Percentiles rank a stretch among this genome's conserved stretches.
Conservation (phyloP, 495 filamentous ascomycete species). For the Tuber umbilicatum region DNA sequence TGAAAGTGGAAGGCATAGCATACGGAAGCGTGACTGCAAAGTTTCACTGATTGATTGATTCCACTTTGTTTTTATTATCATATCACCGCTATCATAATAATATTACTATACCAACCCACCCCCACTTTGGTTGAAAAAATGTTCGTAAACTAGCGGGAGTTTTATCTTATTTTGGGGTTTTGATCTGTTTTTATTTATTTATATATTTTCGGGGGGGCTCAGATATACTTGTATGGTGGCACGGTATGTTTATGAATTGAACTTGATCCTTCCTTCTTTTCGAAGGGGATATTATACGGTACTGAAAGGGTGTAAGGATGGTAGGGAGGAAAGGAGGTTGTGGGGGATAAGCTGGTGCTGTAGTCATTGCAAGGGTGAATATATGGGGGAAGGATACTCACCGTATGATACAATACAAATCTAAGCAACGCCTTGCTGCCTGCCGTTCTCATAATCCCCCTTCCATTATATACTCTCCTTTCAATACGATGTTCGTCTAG, state of each 20-base stretch:
- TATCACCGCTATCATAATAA: background rate
- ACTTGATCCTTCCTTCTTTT: background rate
- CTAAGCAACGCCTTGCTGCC: too few relatives aligned
- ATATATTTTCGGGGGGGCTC: background rate
- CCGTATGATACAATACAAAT: background rate
- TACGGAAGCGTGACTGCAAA: constrained; percentile 67
- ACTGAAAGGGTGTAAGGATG: background rate
- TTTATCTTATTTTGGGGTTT: background rate
- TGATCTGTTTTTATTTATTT: background rate
- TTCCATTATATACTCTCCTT: background rate
- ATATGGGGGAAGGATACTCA: background rate
- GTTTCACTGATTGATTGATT: constrained; percentile 50
- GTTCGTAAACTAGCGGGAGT: background rate
- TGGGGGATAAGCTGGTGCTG: background rate
- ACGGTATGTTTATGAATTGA: background rate
- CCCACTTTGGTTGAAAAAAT: background rate
- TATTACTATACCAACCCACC: background rate
- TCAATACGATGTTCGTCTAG: background rate
- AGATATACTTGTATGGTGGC: background rate
- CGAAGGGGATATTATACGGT: background rate
- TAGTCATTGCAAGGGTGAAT: background rate
- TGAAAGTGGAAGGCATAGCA: constrained; percentile 65
- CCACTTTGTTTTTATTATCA: background rate
- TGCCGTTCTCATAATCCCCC: background rate
- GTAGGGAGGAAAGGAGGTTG: background rate